Base-by-base conservation (phyloP, 1,139 yeast genomes). In the Scheffersomyces stambukii region DNA sequence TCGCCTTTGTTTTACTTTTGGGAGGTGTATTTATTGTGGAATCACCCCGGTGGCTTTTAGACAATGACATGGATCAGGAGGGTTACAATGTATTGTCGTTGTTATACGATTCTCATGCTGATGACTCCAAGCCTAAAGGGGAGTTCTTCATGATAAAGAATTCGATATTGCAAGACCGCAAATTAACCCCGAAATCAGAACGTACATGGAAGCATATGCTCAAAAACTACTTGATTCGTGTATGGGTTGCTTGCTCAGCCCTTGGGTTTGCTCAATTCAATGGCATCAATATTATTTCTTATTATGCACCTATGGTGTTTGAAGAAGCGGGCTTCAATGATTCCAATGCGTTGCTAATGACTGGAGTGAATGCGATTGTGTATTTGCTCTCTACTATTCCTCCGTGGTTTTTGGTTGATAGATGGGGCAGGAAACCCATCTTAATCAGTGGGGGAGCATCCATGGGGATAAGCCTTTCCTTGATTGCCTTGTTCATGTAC, bases 141-240 rank as follows among this genome's bases (percentile, higher is more conserved):
- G 93, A 83, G 50, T 86, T 78, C 52, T 78, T 78, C 40, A 72
- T 79, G 42, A 86, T 86, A 45, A 85, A 86, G 51, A 88, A 83
- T 50, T 72, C 82, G n/a, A 89, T 86, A 13, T 48, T 85, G 20
- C 46, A 46, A 34, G 77, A 70, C 39, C 47, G 75, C 26, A 47
- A 54, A 11, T 40, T 50, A n/a, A 57, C 60, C 0, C 74, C 75
- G 2, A 59, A 61, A 29, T 47, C 44, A 23, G 65, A 63, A 35
- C 49, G 75, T 30, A 56, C 65, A n/a, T 70, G 74, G 70, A 52
- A 48, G 23, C 63, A 62, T 39, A 55, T 70, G 61, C 56, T 69
- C 30, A 50, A 47, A 23, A 56, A 55, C 31, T 65, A 68, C 43
- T 41, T 57, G 28, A 45, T 48, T 15, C 42, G 75, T 23, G 65